phyloP scores from a whole-genome alignment of 192 early-diverging fungal genomes.

The Linderina pennispora region DNA sequence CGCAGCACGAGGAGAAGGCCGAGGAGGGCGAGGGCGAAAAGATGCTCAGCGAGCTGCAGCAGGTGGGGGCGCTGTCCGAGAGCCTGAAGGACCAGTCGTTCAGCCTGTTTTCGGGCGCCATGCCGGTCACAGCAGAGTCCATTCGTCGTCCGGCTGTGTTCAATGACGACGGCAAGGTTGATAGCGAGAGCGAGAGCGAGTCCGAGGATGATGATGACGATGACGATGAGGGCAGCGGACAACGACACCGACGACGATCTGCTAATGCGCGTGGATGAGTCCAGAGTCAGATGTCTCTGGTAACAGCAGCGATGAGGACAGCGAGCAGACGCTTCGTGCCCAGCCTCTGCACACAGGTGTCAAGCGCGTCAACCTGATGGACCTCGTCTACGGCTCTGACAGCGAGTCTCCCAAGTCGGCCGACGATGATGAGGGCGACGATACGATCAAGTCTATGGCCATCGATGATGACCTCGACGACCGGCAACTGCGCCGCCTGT shows the following conservation, averaged over 20 bases:
- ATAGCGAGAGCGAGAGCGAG: conserved; percentile 19
- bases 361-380: conserved; percentile 78
- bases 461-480: conserved; percentile 27
- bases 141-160: conserved; percentile 59
- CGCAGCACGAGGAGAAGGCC: conserved; percentile 48
- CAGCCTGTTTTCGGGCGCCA: conserved; percentile 40
- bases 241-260: conserved; percentile 4
- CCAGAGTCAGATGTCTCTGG: no score
- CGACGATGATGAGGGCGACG: conserved; percentile 44
- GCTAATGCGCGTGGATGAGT: background rate
- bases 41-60: conserved; percentile 91
- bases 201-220: conserved; percentile 45
- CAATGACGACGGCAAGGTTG: conserved; percentile 23
- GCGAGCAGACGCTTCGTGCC: conserved; percentile 11
- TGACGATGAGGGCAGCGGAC: conserved; percentile 13
- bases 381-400: conserved; percentile 76
- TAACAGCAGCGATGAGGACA: conserved; percentile 27
- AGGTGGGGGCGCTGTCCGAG: conserved; percentile 49
- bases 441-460: conserved; percentile 28
- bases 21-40: conserved; percentile 72
- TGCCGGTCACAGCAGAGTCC: conserved; percentile 22
- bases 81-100: conserved; percentile 34
- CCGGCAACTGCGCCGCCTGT: conserved; percentile 15
- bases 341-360: conserved; percentile 30
- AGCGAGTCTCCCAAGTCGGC: conserved; percentile 32